Percentiles rank a stretch among this genome's conserved stretches.
Evolutionary conservation across 1,284 basidiomycete species (phyloP).

Genomic region (Nidula niveotomentosa): DNA sequence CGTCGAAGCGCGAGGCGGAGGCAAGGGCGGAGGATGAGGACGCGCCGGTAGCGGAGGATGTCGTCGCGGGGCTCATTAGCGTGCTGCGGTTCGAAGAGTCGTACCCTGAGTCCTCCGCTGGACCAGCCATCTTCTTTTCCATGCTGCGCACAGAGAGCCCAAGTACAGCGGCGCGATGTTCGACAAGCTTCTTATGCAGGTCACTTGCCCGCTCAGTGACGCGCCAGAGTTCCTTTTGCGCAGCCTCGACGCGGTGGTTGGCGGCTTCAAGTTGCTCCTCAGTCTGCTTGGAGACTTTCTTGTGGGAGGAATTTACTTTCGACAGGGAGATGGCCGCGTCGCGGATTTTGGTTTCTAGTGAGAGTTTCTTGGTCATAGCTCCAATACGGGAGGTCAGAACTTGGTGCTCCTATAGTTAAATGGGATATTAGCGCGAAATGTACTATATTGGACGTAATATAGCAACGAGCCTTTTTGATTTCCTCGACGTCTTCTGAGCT

Average conservation of each 20-base stretch:
- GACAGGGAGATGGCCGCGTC: slow-evolving; percentile 74
- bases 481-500: slow-evolving; percentile 88
- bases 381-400: slow-evolving; percentile 59
- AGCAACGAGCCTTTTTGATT: slow-evolving; percentile 74
- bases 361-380: slow-evolving; percentile 68
- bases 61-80: slow-evolving; percentile 46
- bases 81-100: slow-evolving; percentile 51
- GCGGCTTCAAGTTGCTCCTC: slow-evolving; percentile 69
- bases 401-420: slow-evolving; percentile 60
- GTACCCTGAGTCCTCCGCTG: slow-evolving; percentile 45
- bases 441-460: neutral
- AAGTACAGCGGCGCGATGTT: slow-evolving; percentile 79
- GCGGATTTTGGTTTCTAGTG: slow-evolving; percentile 77
- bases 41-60: slow-evolving; percentile 45
- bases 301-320: slow-evolving; percentile 62
- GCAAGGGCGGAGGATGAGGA: slow-evolving; percentile 25
- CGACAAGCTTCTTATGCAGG: slow-evolving; percentile 60
- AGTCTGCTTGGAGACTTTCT: slow-evolving; percentile 62
- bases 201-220: slow-evolving; percentile 63
- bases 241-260: slow-evolving; percentile 62
- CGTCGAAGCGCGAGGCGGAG: slow-evolving; percentile 63
- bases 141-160: slow-evolving; percentile 65
- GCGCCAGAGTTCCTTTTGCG: slow-evolving; percentile 69
- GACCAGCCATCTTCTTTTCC: slow-evolving; percentile 55
- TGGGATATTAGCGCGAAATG: slow-evolving; percentile 2